Percentiles rank a stretch among this genome's conserved stretches.
Evolutionary conservation across 2,329 filamentous ascomycete species (phyloP).

Genomic region (Knoxdaviesia capensis): DNA sequence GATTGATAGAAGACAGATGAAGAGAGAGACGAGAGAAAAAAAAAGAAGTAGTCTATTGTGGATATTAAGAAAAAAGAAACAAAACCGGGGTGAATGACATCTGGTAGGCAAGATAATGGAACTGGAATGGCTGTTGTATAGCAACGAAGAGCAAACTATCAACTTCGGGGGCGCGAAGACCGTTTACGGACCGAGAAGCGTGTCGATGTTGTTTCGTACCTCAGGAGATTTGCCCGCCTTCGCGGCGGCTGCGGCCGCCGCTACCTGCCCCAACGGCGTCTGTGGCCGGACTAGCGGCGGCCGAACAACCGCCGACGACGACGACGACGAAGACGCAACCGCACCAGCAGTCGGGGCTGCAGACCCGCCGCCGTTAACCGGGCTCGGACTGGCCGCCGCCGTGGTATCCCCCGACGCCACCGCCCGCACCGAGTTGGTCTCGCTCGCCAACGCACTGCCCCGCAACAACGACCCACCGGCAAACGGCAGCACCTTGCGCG

Average conservation of each 20-base stretch:
- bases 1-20: neutral
- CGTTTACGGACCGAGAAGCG: conserved; percentile 26
- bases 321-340: neutral
- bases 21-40: neutral
- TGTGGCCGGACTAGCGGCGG: neutral
- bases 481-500: conserved; percentile 52
- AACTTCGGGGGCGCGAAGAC: conserved; percentile 13
- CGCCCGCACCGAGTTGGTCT: conserved; percentile 36
- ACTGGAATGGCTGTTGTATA: neutral
- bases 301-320: neutral
- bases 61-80: neutral
- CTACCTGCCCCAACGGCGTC: neutral
- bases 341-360: neutral
- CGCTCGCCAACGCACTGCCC: conserved; percentile 31
- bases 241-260: conserved; percentile 6
- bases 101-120: conserved; percentile 4
- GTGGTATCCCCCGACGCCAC: conserved; percentile 13
- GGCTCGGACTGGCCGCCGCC: conserved; percentile 1
- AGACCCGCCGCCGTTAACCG: neutral
- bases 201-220: conserved; percentile 32
- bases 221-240: conserved; percentile 16
- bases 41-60: neutral
- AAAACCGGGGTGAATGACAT: neutral
- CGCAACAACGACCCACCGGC: conserved; percentile 20
- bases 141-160: conserved; percentile 10